phyloP scores from a whole-genome alignment of 2,329 filamentous ascomycete species.

The Arachnopeziza araneosa region DNA sequence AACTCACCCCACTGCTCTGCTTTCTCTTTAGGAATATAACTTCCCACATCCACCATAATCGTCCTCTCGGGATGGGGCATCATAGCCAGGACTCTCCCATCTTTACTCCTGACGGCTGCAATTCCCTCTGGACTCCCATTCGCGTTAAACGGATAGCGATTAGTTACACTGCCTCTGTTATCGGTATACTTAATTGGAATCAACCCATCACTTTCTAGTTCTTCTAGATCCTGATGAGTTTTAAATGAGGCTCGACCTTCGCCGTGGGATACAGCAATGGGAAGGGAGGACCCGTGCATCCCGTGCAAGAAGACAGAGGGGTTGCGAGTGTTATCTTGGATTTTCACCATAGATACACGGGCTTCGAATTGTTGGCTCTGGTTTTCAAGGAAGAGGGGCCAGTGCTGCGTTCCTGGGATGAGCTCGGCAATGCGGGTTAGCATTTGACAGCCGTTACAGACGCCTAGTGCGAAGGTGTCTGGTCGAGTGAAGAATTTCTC shows the following conservation, averaged over 20 bases:
- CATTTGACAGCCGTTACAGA: slow-evolving; percentile 98
- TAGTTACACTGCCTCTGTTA: slow-evolving; percentile 69
- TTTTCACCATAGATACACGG: slow-evolving; percentile 77
- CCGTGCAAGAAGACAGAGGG: slow-evolving; percentile 84
- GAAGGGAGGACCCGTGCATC: slow-evolving; percentile 76
- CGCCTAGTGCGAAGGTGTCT: slow-evolving; percentile 88
- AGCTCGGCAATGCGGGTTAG: slow-evolving; percentile 74
- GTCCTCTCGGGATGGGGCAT: slow-evolving; percentile 74
- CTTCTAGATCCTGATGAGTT: slow-evolving; percentile 44
- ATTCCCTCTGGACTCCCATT: slow-evolving; percentile 67
- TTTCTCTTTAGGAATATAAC: slow-evolving; percentile 53
- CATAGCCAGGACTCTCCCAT: slow-evolving; percentile 64
- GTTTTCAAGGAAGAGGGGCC: slow-evolving; percentile 86
- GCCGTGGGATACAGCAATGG: slow-evolving; percentile 84
- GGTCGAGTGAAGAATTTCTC: slow-evolving; percentile 77
- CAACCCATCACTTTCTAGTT: slow-evolving; percentile 59
- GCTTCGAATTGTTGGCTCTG: slow-evolving; percentile 84
- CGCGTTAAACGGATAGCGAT: slow-evolving; percentile 82
- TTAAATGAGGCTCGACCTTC: slow-evolving; percentile 77
- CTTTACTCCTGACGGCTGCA: slow-evolving; percentile 57
- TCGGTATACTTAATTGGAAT: slow-evolving; percentile 81
- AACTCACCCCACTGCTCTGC: slow-evolving; percentile 61
- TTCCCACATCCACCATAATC: slow-evolving; percentile 60
- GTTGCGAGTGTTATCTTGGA: slow-evolving; percentile 54
- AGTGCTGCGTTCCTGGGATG: slow-evolving; percentile 76